These are phyloP conservation scores for Lipomyces starkeyi DNA, from an alignment of 805 yeast species.

Conservation along the genomic window DNA sequence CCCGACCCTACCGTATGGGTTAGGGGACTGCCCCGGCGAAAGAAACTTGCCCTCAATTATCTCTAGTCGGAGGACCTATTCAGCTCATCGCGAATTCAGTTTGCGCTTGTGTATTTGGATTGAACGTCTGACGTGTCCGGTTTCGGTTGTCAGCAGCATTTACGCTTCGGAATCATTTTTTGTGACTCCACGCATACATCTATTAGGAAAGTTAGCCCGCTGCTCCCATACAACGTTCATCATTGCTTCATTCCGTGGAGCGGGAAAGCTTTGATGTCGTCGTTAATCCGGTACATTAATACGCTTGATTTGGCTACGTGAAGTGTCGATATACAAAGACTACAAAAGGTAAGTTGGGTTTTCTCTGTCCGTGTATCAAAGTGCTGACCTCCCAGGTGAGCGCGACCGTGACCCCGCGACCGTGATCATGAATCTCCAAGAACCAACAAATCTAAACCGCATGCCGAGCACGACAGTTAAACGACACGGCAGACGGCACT, in stretches of 20 bases:
- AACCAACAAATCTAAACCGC: constrained; percentile 7
- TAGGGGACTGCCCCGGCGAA: background rate
- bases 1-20: too few relatives aligned
- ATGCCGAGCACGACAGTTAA: constrained; percentile 11
- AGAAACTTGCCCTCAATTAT: background rate
- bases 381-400: background rate
- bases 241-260: background rate
- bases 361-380: background rate
- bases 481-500: constrained; percentile 34
- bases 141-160: background rate
- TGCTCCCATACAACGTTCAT: background rate
- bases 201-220: background rate
- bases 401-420: background rate
- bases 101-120: background rate
- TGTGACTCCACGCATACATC: background rate
- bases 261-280: background rate
- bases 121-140: too few relatives aligned
- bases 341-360: background rate
- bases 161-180: background rate
- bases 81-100: background rate
- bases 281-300: background rate
- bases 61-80: too few relatives aligned
- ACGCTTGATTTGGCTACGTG: background rate
- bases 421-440: constrained; percentile 3
- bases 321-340: background rate